Evolutionary conservation across 2,329 filamentous ascomycete species (phyloP).

Genomic region (Alternaria sp.): DNA sequence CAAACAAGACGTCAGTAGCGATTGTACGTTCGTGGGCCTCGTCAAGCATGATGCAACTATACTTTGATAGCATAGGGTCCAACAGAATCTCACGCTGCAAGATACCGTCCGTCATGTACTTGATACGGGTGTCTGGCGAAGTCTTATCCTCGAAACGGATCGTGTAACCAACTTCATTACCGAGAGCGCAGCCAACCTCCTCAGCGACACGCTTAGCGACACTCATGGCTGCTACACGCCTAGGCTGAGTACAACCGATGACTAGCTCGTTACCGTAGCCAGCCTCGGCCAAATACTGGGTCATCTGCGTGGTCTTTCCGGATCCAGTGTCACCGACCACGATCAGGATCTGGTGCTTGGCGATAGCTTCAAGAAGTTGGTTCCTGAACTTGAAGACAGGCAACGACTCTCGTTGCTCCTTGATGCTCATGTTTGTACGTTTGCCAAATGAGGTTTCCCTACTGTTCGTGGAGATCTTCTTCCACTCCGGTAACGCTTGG

Average conservation of each 20-base stretch:
- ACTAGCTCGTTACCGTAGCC: slow-evolving; percentile 87
- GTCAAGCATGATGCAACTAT: slow-evolving; percentile 97
- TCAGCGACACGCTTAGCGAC: slow-evolving; percentile 97
- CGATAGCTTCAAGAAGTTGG: slow-evolving; percentile 85
- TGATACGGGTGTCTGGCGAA: slow-evolving; percentile 84
- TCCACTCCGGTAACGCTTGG: slow-evolving; percentile 89
- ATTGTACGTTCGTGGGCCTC: slow-evolving; percentile 98
- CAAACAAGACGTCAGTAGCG: slow-evolving; percentile 97
- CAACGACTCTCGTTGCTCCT: slow-evolving; percentile 87
- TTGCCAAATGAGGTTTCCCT: slow-evolving; percentile 84
- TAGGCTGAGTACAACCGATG: slow-evolving; percentile 95
- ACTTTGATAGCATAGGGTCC: slow-evolving; percentile 87
- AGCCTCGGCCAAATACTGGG: slow-evolving; percentile 91
- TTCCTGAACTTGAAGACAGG: slow-evolving; percentile 89
- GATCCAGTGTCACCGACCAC: slow-evolving; percentile 97
- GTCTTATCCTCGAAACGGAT: slow-evolving; percentile 99
- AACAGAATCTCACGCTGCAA: slow-evolving; percentile 95
- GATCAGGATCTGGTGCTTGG: slow-evolving; percentile 88
- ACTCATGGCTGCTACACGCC: slow-evolving; percentile 97
- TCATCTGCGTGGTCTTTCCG: slow-evolving; percentile 95
- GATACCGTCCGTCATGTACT: slow-evolving; percentile 99
- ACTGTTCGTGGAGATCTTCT: slow-evolving; percentile 77
- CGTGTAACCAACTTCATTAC: slow-evolving; percentile 96
- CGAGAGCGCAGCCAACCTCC: slow-evolving; percentile 91
- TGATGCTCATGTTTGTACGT: slow-evolving; percentile 89